Percentiles rank a stretch among this genome's conserved stretches.
Evolutionary conservation across 2,329 filamentous ascomycete species (phyloP).

Genomic region (Thermomyces lanuginosus): DNA sequence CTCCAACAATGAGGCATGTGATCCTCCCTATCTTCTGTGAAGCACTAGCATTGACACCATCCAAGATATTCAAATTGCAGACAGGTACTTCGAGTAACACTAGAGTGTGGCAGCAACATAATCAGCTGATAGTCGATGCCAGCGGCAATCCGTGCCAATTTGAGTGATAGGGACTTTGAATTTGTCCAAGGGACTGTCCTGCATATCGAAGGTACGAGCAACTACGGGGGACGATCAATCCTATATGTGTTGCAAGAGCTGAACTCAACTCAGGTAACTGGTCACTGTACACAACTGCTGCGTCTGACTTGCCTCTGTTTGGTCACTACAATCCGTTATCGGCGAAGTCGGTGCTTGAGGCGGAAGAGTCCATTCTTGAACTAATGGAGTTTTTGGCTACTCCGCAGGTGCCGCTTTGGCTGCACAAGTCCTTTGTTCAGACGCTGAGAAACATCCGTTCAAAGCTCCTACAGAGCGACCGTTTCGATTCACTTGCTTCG

Average conservation of each 20-base stretch:
- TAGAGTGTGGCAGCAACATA: too few relatives aligned
- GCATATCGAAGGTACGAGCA: constrained; percentile 5
- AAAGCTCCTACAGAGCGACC: constrained; percentile 8
- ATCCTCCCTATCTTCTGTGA: not conserved
- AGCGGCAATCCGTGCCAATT: constrained; percentile 5
- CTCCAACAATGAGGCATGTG: constrained; percentile 6
- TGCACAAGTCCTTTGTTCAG: constrained; percentile 6
- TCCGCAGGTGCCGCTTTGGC: constrained; percentile 11
- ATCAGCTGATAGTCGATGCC: not conserved
- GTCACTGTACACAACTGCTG: constrained; percentile 6
- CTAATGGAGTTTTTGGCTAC: constrained; percentile 12
- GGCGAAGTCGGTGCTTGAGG: constrained; percentile 3
- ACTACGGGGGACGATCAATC: not conserved
- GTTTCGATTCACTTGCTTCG: constrained; percentile 9
- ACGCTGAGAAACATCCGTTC: constrained; percentile 8
- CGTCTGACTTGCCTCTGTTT: constrained; percentile 4
- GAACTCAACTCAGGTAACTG: constrained; percentile 4
- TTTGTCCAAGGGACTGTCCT: constrained; percentile 6
- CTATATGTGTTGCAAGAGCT: not conserved
- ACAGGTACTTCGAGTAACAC: constrained; percentile 4
- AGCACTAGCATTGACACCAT: not conserved
- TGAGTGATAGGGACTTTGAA: constrained; percentile 6
- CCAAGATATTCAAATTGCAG: constrained; percentile 6
- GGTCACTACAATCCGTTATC: constrained; percentile 6
- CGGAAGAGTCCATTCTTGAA: constrained; percentile 6